phyloP scores from a whole-genome alignment of 331 rosid genomes.

The Erythrophleum ivorense region DNA sequence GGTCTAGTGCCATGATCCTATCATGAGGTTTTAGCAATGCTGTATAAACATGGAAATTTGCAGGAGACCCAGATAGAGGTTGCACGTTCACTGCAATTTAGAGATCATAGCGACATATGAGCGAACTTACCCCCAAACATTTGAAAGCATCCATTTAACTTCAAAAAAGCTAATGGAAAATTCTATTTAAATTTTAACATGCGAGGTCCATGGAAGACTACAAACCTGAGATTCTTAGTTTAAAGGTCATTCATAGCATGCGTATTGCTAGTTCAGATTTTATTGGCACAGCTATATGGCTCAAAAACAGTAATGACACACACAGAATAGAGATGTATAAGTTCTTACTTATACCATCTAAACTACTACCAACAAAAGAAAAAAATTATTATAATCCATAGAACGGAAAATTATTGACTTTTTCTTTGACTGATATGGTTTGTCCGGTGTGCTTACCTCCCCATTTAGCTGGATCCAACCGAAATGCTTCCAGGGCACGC shows the following conservation, averaged over 20 bases:
- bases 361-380: not conserved
- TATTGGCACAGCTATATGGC: slow-evolving; percentile 13
- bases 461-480: slow-evolving; percentile 95
- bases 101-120: slow-evolving; percentile 24
- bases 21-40: slow-evolving; percentile 95
- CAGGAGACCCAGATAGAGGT: slow-evolving; percentile 90
- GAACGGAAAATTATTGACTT: not conserved
- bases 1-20: slow-evolving; percentile 97
- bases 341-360: not conserved
- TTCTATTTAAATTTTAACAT: not conserved
- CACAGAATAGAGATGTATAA: not conserved
- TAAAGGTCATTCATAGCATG: slow-evolving; percentile 8
- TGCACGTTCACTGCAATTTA: slow-evolving; percentile 87
- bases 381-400: not conserved
- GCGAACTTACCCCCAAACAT: slow-evolving; percentile 2
- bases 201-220: slow-evolving; percentile 7
- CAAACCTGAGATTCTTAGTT: not conserved
- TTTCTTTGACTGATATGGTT: slow-evolving; percentile 21
- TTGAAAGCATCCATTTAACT: not conserved
- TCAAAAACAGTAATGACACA: slow-evolving; percentile 1
- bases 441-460: slow-evolving; percentile 65
- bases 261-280: slow-evolving; percentile 3
- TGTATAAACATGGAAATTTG: slow-evolving; percentile 92
- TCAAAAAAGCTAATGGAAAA: not conserved
- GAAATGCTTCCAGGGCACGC: slow-evolving; percentile 93